These are phyloP conservation scores for Gentiana macrophylla DNA, from an alignment of 257 asterid species.

Conservation along the genomic window DNA sequence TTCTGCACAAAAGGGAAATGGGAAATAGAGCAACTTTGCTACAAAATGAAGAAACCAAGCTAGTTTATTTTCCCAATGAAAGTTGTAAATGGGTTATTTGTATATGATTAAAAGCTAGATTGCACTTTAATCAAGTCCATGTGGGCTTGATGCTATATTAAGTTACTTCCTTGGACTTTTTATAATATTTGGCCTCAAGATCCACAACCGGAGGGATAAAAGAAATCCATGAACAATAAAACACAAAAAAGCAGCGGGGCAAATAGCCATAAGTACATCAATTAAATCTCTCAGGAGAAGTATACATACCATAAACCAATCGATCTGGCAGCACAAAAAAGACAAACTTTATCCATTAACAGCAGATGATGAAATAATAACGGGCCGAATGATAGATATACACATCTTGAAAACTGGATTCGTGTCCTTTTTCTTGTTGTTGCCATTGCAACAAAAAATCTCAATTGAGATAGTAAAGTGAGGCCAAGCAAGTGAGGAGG, in stretches of 20 bases:
- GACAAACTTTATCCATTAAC: no score
- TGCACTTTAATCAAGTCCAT: neutral
- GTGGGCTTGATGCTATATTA: neutral
- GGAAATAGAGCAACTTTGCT: neutral
- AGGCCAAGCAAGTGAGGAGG: slow-evolving; percentile 53
- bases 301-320: no score
- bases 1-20: neutral
- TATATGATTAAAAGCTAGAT: neutral
- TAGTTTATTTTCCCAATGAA: neutral
- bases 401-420: neutral
- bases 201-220: no score
- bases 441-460: neutral
- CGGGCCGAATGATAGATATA: neutral
- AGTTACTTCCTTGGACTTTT: neutral
- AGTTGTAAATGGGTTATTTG: neutral
- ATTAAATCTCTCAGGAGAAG: no score
- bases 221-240: no score
- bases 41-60: neutral
- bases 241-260: no score
- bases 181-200: no score
- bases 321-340: no score
- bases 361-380: neutral
- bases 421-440: no score
- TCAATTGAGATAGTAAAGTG: slow-evolving; percentile 46
- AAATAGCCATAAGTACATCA: no score